Evolutionary conservation across 2,329 filamentous ascomycete genomes (phyloP).

Genomic region (Alternaria sp.): DNA sequence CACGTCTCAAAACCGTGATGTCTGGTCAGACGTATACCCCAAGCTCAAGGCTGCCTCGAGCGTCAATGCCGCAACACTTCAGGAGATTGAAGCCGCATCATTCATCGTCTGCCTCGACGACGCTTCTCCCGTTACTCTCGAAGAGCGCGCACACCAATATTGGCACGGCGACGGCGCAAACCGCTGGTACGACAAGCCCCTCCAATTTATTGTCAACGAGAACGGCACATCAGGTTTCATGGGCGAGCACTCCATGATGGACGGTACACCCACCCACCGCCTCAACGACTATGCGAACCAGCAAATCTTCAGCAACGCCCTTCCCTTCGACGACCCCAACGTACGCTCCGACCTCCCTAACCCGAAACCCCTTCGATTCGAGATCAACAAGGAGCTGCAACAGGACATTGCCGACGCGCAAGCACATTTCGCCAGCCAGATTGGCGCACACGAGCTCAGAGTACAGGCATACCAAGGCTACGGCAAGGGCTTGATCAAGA

Average conservation of each 20-base stretch:
- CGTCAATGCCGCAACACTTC: constrained; percentile 78
- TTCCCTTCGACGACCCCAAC: constrained; percentile 82
- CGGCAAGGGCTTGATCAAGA: constrained; percentile 98
- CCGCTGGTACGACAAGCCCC: constrained; percentile 97
- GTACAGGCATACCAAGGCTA: constrained; percentile 98
- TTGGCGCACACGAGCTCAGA: constrained; percentile 86
- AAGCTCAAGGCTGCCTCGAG: constrained; percentile 77
- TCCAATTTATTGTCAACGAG: constrained; percentile 98
- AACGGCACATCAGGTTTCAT: constrained; percentile 98
- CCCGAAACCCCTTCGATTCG: constrained; percentile 79
- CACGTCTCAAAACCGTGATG: constrained; percentile 91
- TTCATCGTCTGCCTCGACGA: constrained; percentile 96
- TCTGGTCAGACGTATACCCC: constrained; percentile 77
- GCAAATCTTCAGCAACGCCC: constrained; percentile 91
- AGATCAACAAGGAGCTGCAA: constrained; percentile 75
- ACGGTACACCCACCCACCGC: constrained; percentile 95
- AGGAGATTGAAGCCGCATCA: constrained; percentile 85
- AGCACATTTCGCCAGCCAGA: constrained; percentile 80
- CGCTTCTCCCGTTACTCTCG: constrained; percentile 86
- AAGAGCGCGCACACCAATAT: constrained; percentile 94
- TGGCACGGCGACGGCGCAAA: constrained; percentile 98
- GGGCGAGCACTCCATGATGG: constrained; percentile 99
- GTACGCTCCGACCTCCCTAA: constrained; percentile 86
- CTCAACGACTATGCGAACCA: constrained; percentile 95
- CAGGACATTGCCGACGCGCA: constrained; percentile 80